Base-by-base conservation (phyloP, 2,329 filamentous ascomycete genomes). In the Ophiostoma sp. region DNA sequence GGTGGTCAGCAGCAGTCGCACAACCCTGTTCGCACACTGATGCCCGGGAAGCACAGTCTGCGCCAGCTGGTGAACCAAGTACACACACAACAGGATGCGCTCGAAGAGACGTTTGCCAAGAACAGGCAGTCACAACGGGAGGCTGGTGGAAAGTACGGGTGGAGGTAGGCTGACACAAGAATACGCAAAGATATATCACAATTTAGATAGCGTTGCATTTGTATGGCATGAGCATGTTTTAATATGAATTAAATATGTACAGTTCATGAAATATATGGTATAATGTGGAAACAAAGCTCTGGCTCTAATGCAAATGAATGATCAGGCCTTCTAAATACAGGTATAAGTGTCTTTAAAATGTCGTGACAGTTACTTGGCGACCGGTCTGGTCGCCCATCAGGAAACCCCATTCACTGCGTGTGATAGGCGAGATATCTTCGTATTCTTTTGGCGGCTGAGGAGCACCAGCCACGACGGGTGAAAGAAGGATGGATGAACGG, bases 11-110 rank as follows among this genome's bases (percentile, higher is more conserved):
- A 89, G 78, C 89, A 90, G 71, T 88, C 90, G 69, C 92, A 97
- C 82, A 95, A 95, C 78, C 93, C 94, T 8, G 91, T 98, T 72
- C 91, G 94, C 70, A 85, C 91, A 2, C 92, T 97, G 79, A 91
- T 93, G 31, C 92, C 94, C 3, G 93, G 94, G 74, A 98, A 98
- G 84, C 94, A 98, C 83, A 97, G 89, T 78, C 85, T 98, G 81
- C 91, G 91, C 79, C 94, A 97, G 84, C 86, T 98, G 78, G 92
- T 98, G 77, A 94, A 90, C 81, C 92, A 92, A 75, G 95, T 93
- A 33, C 90, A 90, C 77, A 93, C 87, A 75, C 94, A 98, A 82
- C 90, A 91, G 79, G 94, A 97, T 12, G 94, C 94, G 2, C 84
- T 98, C 77, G 94, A 98, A 82, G 95, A 98, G 79, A 95, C 69